Percentiles rank a stretch among this genome's conserved stretches.
Evolutionary conservation across 306 rosid genomes (phyloP).

Genomic region (Vigna mungo): DNA sequence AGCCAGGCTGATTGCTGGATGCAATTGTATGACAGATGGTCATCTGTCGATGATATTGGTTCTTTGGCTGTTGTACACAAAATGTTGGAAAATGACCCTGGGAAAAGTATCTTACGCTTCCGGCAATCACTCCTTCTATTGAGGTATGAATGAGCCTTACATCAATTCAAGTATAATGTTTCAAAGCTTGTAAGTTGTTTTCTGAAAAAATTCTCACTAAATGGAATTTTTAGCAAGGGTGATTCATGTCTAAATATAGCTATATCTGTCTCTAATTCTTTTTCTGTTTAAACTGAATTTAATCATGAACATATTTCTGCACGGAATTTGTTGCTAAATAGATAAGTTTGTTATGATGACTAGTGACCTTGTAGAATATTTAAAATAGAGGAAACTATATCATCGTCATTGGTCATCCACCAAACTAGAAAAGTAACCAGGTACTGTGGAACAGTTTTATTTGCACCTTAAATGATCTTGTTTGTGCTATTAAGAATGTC

Average conservation of each 20-base stretch:
- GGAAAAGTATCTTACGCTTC: conserved; percentile 16
- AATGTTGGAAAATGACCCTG: conserved; percentile 39
- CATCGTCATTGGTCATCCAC: background rate
- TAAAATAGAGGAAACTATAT: background rate
- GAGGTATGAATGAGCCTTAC: background rate
- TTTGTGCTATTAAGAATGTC: background rate
- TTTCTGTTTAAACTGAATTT: conserved; percentile 25
- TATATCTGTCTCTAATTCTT: conserved; percentile 7
- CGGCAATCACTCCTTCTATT: conserved; percentile 2
- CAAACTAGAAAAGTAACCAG: background rate
- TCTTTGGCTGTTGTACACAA: conserved; percentile 86
- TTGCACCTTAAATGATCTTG: background rate
- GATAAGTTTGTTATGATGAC: conserved; percentile 26
- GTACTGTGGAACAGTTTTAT: background rate
- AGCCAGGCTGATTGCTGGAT: conserved; percentile 90
- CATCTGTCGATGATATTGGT: conserved; percentile 89
- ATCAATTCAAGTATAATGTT: background rate
- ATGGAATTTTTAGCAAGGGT: conserved; percentile 22
- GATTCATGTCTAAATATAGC: conserved; percentile 15
- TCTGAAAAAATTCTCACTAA: conserved; percentile 2
- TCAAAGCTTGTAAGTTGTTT: conserved; percentile 15
- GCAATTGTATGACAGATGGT: conserved; percentile 82
- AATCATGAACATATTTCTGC: conserved; percentile 36
- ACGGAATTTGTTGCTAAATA: conserved; percentile 17
- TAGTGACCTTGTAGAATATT: conserved; percentile 4